Percentiles rank a stretch among this genome's conserved stretches.
Evolutionary conservation across 176 grass and related monocot genomes (phyloP).

Genomic region (Areca catechu): DNA sequence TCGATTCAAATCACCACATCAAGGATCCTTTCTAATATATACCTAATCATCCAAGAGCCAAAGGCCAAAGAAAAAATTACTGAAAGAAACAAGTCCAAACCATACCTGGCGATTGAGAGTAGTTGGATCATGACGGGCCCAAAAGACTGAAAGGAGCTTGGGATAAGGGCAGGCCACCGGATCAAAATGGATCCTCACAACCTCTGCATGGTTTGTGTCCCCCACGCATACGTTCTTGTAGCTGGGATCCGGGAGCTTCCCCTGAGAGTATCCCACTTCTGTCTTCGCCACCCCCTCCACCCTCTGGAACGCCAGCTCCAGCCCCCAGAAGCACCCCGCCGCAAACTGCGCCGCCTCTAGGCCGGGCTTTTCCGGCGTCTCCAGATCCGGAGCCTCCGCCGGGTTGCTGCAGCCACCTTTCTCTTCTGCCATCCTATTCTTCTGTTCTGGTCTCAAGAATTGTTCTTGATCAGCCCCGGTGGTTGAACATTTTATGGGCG

Average conservation of each 20-base stretch:
- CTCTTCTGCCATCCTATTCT: background rate
- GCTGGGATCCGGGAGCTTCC: conserved; percentile 38
- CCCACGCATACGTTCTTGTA: conserved; percentile 53
- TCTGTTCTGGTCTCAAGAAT: too few species aligned
- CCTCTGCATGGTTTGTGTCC: conserved; percentile 70
- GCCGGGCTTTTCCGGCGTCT: conserved; percentile 37
- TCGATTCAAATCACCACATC: too few species aligned
- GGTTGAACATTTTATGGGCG: too few species aligned
- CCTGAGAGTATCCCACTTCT: conserved; percentile 88
- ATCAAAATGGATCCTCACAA: conserved; percentile 73
- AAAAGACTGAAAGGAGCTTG: conserved; percentile 66
- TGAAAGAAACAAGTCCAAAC: too few species aligned
- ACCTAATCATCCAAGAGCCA: too few species aligned
- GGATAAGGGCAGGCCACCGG: conserved; percentile 51
- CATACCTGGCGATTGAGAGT: conserved; percentile 64
- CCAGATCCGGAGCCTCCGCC: conserved; percentile 41
- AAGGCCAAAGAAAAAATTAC: too few species aligned
- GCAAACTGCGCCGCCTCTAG: conserved; percentile 73
- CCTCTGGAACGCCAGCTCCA: conserved; percentile 82
- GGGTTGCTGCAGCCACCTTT: conserved; percentile 11
- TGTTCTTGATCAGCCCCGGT: too few species aligned
- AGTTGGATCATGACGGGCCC: conserved; percentile 85
- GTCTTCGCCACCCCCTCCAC: conserved; percentile 72
- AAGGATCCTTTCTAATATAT: too few species aligned
- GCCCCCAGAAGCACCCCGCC: conserved; percentile 94